Percentiles rank a stretch among this genome's conserved stretches.
These are phyloP conservation scores for Andrographis paniculata DNA, from an alignment of 305 asterid species.

Conservation along the genomic window DNA sequence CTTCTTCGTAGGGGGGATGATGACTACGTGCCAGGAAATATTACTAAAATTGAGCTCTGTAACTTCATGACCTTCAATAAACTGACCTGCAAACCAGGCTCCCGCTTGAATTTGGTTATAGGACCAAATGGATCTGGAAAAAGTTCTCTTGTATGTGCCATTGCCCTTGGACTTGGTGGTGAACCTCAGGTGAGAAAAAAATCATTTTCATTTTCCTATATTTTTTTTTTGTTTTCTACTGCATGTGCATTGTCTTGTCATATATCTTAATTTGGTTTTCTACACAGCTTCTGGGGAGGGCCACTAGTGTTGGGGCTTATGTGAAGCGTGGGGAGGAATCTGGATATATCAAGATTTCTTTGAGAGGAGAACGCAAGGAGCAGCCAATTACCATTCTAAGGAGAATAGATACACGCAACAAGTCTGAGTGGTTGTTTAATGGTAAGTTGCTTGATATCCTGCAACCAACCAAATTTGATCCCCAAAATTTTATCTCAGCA, in stretches of 20 bases:
- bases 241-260: constrained; percentile 19
- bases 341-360: constrained; percentile 60
- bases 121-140: constrained; percentile 99
- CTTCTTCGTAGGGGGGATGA: constrained; percentile 70
- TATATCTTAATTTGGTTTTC: constrained; percentile 1
- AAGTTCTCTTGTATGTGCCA: constrained; percentile 97
- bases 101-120: constrained; percentile 88
- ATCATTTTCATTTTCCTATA: constrained; percentile 11
- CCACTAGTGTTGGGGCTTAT: constrained; percentile 80
- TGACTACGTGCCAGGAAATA: constrained; percentile 80
- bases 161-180: constrained; percentile 94
- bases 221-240: constrained; percentile 8
- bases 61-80: constrained; percentile 88
- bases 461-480: constrained; percentile 4
- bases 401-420: constrained; percentile 62
- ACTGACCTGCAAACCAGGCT: constrained; percentile 63
- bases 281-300: constrained; percentile 85
- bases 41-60: constrained; percentile 62
- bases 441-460: constrained; percentile 37
- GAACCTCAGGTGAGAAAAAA: constrained; percentile 68
- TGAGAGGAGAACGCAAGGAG: constrained; percentile 61
- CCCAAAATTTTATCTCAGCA: constrained; percentile 10
- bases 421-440: constrained; percentile 87
- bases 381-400: constrained; percentile 55
- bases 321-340: constrained; percentile 97